Percentiles rank a stretch among this genome's conserved stretches.
Evolutionary conservation across 2,329 filamentous ascomycete genomes (phyloP).

Genomic region (Aureobasidium sp.): DNA sequence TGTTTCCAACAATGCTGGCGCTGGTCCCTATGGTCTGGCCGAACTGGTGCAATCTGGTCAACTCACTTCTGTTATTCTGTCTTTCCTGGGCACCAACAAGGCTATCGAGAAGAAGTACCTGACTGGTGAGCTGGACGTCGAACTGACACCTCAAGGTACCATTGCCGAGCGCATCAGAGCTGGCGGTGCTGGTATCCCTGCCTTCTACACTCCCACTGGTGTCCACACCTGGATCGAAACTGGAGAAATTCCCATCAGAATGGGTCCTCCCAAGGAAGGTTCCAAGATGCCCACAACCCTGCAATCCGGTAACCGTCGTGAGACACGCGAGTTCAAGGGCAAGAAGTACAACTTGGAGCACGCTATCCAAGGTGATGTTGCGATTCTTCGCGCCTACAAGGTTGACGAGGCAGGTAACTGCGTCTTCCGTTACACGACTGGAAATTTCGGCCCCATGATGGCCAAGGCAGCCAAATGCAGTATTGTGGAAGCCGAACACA

Average conservation of each 20-base stretch:
- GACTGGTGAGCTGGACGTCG: constrained; percentile 76
- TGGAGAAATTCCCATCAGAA: constrained; percentile 75
- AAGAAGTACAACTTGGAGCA: constrained; percentile 87
- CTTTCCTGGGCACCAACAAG: constrained; percentile 93
- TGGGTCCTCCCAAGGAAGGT: constrained; percentile 45
- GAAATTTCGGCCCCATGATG: constrained; percentile 68
- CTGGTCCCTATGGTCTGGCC: constrained; percentile 54
- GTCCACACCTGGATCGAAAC: constrained; percentile 63
- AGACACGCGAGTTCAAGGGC: constrained; percentile 85
- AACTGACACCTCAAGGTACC: constrained; percentile 87
- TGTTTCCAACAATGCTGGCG: constrained; percentile 90
- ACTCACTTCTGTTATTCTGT: constrained; percentile 86
- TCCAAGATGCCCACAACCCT: constrained; percentile 48
- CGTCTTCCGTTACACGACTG: constrained; percentile 71
- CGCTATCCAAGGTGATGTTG: constrained; percentile 81
- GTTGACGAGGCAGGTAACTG: constrained; percentile 88
- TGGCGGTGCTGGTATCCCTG: constrained; percentile 81
- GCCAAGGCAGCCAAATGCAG: constrained; percentile 70
- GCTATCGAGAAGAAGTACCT: constrained; percentile 87
- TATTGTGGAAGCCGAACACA: constrained; percentile 79
- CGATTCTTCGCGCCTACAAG: constrained; percentile 89
- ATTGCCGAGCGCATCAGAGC: constrained; percentile 81
- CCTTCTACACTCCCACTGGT: constrained; percentile 73
- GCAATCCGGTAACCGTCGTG: constrained; percentile 68
- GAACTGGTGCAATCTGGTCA: constrained; percentile 62